These are phyloP conservation scores for Paraphoma sp. DNA, from an alignment of 2,329 filamentous ascomycete species.

Conservation along the genomic window DNA sequence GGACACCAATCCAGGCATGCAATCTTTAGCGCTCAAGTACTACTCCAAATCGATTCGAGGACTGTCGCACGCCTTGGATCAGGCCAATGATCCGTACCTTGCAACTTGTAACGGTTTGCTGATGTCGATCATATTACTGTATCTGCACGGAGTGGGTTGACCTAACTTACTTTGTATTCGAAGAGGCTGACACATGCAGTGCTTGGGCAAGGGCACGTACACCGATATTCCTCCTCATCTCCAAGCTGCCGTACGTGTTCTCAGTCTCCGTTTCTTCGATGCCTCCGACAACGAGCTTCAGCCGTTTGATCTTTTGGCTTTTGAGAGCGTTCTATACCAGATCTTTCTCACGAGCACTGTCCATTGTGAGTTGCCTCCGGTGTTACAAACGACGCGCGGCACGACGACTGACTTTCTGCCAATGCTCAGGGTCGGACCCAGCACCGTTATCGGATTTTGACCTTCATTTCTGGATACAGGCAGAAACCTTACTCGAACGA, in stretches of 20 bases:
- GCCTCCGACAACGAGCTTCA: constrained; percentile 1
- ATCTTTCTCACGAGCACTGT: constrained; percentile 22
- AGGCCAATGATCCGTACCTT: constrained; percentile 3
- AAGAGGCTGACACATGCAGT: constrained; percentile 3
- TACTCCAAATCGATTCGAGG: constrained; percentile 19
- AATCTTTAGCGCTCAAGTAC: constrained; percentile 14
- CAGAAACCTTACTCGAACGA: constrained; percentile 13
- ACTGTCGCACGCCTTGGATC: constrained; percentile 5
- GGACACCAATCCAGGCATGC: constrained; percentile 11
- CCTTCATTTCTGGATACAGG: constrained; percentile 16
- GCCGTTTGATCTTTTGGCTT: constrained; percentile 19
- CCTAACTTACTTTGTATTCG: neutral
- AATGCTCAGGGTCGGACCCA: constrained; percentile 13
- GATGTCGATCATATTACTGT: constrained; percentile 20
- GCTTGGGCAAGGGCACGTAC: constrained; percentile 16
- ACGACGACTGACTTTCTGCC: no score
- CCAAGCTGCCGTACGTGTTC: constrained; percentile 15
- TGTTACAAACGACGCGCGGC: no score
- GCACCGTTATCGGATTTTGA: constrained; percentile 13
- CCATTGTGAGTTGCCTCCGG: neutral
- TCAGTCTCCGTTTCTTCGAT: constrained; percentile 13
- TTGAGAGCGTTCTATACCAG: constrained; percentile 26
- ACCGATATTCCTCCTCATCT: constrained; percentile 20
- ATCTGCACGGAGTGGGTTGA: constrained; percentile 18
- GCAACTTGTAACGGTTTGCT: constrained; percentile 15